Percentiles rank a stretch among this genome's conserved stretches.
Conservation (phyloP, 495 filamentous ascomycete species). For the Penicillium fimorum region DNA sequence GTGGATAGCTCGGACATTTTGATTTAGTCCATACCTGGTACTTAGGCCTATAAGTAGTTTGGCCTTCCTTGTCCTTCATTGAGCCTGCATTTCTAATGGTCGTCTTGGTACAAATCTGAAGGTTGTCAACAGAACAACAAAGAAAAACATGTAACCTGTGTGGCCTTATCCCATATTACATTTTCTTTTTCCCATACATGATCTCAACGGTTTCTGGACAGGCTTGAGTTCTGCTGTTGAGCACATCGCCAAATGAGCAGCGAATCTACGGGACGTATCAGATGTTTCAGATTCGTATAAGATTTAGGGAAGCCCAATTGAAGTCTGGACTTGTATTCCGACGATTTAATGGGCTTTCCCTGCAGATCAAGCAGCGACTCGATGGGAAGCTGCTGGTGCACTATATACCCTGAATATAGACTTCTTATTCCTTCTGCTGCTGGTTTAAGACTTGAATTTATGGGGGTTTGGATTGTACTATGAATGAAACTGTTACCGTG, state of each 20-base stretch:
- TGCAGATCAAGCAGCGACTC: neutral
- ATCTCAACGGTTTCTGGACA: neutral
- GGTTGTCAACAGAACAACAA: neutral
- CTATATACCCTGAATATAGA: neutral
- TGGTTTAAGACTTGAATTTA: neutral
- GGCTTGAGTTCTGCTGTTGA: too few species aligned
- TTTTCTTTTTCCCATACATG: neutral
- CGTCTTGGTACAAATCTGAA: neutral
- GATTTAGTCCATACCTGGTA: neutral
- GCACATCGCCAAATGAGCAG: too few species aligned
- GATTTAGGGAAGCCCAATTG: neutral
- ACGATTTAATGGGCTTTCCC: neutral
- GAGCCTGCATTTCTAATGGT: neutral
- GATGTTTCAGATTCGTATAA: too few species aligned
- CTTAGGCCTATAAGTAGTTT: neutral
- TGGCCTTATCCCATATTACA: neutral
- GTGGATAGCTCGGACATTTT: neutral
- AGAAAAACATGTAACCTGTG: neutral
- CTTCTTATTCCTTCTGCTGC: neutral
- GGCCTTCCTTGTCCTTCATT: neutral
- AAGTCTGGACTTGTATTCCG: neutral
- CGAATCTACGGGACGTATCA: too few species aligned
- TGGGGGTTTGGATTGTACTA: neutral
- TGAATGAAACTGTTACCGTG: neutral
- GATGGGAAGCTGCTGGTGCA: neutral